Conservation (phyloP, 805 yeast genomes). For the Geotrichum ghanense region DNA sequence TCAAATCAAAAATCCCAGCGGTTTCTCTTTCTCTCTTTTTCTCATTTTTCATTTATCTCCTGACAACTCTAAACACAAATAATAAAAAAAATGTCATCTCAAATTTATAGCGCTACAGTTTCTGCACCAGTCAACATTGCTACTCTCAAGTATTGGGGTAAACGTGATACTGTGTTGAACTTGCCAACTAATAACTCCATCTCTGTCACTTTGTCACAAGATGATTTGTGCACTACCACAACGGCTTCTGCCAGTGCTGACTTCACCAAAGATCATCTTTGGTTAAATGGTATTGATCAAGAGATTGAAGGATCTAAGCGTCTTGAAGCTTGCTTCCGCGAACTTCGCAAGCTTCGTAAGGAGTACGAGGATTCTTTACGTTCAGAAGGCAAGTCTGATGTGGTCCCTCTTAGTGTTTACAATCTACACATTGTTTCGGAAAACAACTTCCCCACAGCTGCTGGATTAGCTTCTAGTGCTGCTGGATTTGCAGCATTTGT, state of each 20-base stretch:
- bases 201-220: slow-evolving; percentile 86
- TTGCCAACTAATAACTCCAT: slow-evolving; percentile 94
- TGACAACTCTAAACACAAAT: too few species aligned
- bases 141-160: slow-evolving; percentile 97
- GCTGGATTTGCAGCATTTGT: slow-evolving; percentile 98
- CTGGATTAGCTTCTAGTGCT: slow-evolving; percentile 95
- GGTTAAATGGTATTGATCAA: slow-evolving; percentile 80
- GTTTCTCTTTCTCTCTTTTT: too few species aligned
- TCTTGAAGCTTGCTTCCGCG: slow-evolving; percentile 52
- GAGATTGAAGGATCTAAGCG: slow-evolving; percentile 47
- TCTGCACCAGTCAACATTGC: slow-evolving; percentile 98
- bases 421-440: slow-evolving; percentile 76
- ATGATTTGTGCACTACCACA: slow-evolving; percentile 83
- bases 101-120: slow-evolving; percentile 58
- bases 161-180: slow-evolving; percentile 78
- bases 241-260: slow-evolving; percentile 61
- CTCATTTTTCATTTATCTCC: too few species aligned
- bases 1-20: too few species aligned
- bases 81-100: background rate
- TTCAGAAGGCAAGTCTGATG: slow-evolving; percentile 17
- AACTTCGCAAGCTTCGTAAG: slow-evolving; percentile 56
- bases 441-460: slow-evolving; percentile 98
- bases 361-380: slow-evolving; percentile 47
- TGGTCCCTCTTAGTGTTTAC: slow-evolving; percentile 38
- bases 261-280: slow-evolving; percentile 55